These are phyloP conservation scores for Diaporthe citrichinensis DNA, from an alignment of 2,329 filamentous ascomycete species.

Conservation along the genomic window DNA sequence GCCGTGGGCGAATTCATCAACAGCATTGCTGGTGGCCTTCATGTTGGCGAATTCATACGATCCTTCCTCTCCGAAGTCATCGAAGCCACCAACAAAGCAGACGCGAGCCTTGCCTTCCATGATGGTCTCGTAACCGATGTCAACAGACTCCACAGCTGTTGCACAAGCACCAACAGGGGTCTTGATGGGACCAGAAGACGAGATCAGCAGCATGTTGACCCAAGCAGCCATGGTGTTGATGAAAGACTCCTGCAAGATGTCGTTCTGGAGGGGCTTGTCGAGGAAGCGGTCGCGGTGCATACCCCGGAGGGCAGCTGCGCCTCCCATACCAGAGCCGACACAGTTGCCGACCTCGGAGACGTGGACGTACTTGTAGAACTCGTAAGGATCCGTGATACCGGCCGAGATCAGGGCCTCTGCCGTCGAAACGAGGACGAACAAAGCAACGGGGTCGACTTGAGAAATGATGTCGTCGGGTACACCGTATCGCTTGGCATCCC, in stretches of 20 bases:
- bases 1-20: conserved; percentile 95
- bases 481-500: conserved; percentile 97
- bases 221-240: conserved; percentile 99
- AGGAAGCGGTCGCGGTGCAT: conserved; percentile 99
- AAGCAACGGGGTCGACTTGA: conserved; percentile 95
- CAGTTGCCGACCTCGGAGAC: conserved; percentile 98
- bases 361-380: conserved; percentile 99
- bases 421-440: conserved; percentile 94
- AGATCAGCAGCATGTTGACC: conserved; percentile 99
- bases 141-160: conserved; percentile 95
- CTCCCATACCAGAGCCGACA: conserved; percentile 98
- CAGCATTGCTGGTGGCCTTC: conserved; percentile 98
- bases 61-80: conserved; percentile 99
- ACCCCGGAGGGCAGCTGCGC: conserved; percentile 89
- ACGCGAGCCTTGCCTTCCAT: conserved; percentile 97
- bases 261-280: conserved; percentile 97
- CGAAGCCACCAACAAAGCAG: conserved; percentile 98
- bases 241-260: conserved; percentile 99
- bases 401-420: conserved; percentile 91
- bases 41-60: conserved; percentile 99
- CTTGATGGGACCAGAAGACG: conserved; percentile 98
- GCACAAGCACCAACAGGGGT: conserved; percentile 98
- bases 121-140: conserved; percentile 98
- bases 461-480: conserved; percentile 97
- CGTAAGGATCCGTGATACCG: conserved; percentile 98